Evolutionary conservation across 108 stramenopile species (phyloP), one percentile per base, ranked within the genome.

Genomic region (Chaetoceros tenuissimus): DNA sequence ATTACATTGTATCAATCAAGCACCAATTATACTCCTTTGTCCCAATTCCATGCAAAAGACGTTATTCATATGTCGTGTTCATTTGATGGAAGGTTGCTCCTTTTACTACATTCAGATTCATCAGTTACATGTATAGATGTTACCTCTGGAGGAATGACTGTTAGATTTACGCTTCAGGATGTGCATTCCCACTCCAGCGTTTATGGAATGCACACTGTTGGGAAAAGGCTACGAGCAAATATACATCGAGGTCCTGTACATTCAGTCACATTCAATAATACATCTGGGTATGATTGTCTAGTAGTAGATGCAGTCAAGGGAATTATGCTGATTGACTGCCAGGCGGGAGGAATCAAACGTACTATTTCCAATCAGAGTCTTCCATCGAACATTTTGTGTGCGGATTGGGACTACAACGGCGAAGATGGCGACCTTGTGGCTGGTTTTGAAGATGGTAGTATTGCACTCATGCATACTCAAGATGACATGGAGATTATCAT

Each of bases 71-170:
- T 70, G 57, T 50, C 69, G 21, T 60, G 58, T 31, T 70, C 69
- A n/a, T 27, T 61, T 51, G 69, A 70, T 31, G 59, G 51, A 46
- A 22, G 69, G 25, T 19, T 70, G 58, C 34, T 70, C n/a, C 18
- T 66, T 1, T 26, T 70, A n/a, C 64, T 30, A 13, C 50, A 2
- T 31, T 46, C 69, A 21, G 79, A 84, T 52, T 82, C 82, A 21
- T 80, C 77, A 13, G 46, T 89, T 28, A 48, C 55, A 19, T 89
- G 81, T 55, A 68, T 67, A 48, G 68, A 85, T 60, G 78, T 76
- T 1, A 31, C 57, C 24, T 40, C 28, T 25, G 25, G 23, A 17
- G 44, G 13, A 13, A n/a, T 74, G 3, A 52, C 21, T 28, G 24
- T 57, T 24, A 66, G 80, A 59, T 72, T 74, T 70, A 64, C 67